These are phyloP conservation scores for Fusarium mundagurra DNA, from an alignment of 2,329 filamentous ascomycete species.

Conservation along the genomic window DNA sequence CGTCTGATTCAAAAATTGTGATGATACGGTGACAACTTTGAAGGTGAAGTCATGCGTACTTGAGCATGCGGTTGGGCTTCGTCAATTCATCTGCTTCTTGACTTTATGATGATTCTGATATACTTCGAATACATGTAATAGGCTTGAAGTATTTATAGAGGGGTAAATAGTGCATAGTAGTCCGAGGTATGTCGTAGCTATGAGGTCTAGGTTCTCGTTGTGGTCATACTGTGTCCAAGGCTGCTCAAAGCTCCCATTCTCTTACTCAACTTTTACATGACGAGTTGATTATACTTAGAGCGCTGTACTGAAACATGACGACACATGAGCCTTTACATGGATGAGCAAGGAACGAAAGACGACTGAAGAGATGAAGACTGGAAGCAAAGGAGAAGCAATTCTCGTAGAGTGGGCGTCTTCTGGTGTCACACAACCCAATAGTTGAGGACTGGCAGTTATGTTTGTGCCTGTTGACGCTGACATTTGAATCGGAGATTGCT, in stretches of 20 bases:
- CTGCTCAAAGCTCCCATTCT: conserved; percentile 49
- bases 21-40: neutral
- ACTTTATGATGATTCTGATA: neutral
- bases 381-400: conserved; percentile 40
- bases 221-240: neutral
- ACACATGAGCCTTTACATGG: conserved; percentile 21
- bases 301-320: conserved; percentile 50
- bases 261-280: conserved; percentile 59
- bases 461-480: conserved; percentile 45
- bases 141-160: neutral
- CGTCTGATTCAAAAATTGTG: neutral
- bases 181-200: neutral
- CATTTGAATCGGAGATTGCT: neutral
- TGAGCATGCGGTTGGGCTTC: neutral
- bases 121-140: neutral
- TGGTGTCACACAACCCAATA: conserved; percentile 58
- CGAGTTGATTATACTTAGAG: conserved; percentile 59
- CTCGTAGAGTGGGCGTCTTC: conserved; percentile 60
- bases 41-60: neutral
- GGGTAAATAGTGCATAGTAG: neutral
- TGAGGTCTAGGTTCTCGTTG: no score
- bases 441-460: conserved; percentile 63
- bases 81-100: neutral
- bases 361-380: neutral
- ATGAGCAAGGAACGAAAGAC: conserved; percentile 26